Evolutionary conservation across 768 basidiomycete species (phyloP).

Genomic region (Hericium rajendrae): DNA sequence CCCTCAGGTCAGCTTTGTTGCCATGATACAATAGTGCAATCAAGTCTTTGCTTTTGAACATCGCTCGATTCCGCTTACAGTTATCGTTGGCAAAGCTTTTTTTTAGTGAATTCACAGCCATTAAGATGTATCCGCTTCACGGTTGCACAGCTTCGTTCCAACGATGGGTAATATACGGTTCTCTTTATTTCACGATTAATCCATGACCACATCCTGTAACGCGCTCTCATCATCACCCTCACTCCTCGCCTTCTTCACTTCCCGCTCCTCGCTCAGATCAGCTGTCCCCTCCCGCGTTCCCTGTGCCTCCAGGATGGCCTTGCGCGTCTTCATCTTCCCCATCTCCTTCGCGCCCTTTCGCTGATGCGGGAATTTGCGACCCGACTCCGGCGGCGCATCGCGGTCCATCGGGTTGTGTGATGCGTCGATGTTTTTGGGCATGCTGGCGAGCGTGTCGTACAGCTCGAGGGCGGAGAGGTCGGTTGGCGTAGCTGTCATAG

Average conservation of each 20-base stretch:
- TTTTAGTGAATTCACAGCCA: too few relatives aligned
- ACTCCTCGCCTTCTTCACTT: background rate
- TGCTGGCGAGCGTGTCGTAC: slow-evolving; percentile 43
- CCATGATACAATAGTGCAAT: too few relatives aligned
- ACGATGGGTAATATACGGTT: too few relatives aligned
- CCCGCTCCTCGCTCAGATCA: background rate
- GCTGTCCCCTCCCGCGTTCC: background rate
- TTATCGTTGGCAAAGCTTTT: too few relatives aligned
- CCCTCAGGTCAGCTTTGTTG: background rate
- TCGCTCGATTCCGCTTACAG: too few relatives aligned
- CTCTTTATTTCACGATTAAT: background rate
- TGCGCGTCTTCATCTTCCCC: slow-evolving; percentile 15
- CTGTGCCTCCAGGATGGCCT: slow-evolving; percentile 6
- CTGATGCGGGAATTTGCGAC: background rate
- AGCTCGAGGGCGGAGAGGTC: slow-evolving; percentile 49
- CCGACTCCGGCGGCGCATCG: slow-evolving; percentile 12
- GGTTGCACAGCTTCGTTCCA: too few relatives aligned
- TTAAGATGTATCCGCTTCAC: too few relatives aligned
- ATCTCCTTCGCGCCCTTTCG: slow-evolving; percentile 9
- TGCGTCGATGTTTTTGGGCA: slow-evolving; percentile 50
- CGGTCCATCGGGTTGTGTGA: slow-evolving; percentile 34
- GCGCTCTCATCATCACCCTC: background rate
- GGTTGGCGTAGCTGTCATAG: slow-evolving; percentile 33
- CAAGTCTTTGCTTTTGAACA: too few relatives aligned
- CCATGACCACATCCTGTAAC: background rate